phyloP scores from a whole-genome alignment of 208 protist species.

The Leishmania mexicana region DNA sequence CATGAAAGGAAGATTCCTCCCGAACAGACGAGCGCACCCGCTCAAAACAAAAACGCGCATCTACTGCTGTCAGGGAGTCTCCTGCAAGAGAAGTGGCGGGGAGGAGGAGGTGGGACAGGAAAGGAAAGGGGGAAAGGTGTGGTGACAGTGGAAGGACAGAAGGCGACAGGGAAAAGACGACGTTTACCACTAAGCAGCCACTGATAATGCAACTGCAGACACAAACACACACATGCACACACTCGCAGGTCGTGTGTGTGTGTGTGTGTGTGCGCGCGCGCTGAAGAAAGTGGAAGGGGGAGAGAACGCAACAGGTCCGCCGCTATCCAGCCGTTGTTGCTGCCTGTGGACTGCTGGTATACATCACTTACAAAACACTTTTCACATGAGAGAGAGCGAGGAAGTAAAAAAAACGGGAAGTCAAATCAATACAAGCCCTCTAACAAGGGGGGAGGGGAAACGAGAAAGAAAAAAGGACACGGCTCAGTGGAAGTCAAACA shows the following conservation, averaged over 20 bases:
- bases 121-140: neutral
- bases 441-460: neutral
- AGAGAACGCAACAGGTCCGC: neutral
- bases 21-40: neutral
- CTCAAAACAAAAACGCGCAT: neutral
- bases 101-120: neutral
- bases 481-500: neutral
- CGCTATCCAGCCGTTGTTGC: neutral
- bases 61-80: neutral
- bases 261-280: neutral
- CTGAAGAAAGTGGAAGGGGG: neutral
- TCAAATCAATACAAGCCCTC: neutral
- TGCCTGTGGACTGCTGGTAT: neutral
- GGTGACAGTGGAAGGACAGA: neutral
- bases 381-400: constrained; percentile 5
- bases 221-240: neutral
- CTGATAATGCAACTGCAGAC: neutral
- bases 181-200: neutral
- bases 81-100: neutral
- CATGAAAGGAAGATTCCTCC: neutral
- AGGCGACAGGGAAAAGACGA: neutral
- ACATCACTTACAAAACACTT: neutral
- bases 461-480: neutral
- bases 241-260: neutral
- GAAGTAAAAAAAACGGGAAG: neutral